A percentile compares a stretch with the other conserved stretches of the same genome.
phyloP scores from a whole-genome alignment of 2,329 filamentous ascomycete genomes.

The Paraphaeosphaeria sporulosa region DNA sequence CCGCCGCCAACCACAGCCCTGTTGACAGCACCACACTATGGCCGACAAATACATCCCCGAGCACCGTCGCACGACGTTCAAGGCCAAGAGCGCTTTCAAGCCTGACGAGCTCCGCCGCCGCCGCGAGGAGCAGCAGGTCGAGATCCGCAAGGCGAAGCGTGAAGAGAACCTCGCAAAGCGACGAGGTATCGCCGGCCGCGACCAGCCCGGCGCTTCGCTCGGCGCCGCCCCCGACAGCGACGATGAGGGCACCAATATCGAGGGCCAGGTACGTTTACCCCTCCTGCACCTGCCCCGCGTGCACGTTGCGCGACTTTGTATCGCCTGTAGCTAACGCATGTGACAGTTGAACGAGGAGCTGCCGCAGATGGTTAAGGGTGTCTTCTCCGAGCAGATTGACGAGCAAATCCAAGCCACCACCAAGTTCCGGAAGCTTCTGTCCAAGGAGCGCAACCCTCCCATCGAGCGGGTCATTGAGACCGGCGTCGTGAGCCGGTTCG shows the following conservation, averaged over 20 bases:
- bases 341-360: constrained; percentile 92
- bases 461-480: constrained; percentile 99
- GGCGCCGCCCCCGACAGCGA: constrained; percentile 95
- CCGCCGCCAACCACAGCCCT: constrained; percentile 23
- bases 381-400: constrained; percentile 99
- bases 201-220: constrained; percentile 78
- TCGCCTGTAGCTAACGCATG: constrained; percentile 25
- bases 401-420: constrained; percentile 96
- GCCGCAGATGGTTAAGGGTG: constrained; percentile 95
- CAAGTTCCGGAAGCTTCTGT: constrained; percentile 97
- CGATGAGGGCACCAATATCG: constrained; percentile 92
- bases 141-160: constrained; percentile 98
- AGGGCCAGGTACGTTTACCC: constrained; percentile 81
- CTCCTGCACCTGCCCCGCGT: constrained; percentile 14
- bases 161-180: constrained; percentile 99
- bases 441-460: constrained; percentile 98
- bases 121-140: constrained; percentile 98
- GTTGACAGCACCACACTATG: constrained; percentile 67
- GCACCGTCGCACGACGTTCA: constrained; percentile 98
- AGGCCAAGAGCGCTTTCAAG: constrained; percentile 99
- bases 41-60: constrained; percentile 99
- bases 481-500: constrained; percentile 94
- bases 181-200: constrained; percentile 85
- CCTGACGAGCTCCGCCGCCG: constrained; percentile 97
- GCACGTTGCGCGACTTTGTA: background rate